Conservation (phyloP, 2,329 filamentous ascomycete species). For the Camillea tinctor region DNA sequence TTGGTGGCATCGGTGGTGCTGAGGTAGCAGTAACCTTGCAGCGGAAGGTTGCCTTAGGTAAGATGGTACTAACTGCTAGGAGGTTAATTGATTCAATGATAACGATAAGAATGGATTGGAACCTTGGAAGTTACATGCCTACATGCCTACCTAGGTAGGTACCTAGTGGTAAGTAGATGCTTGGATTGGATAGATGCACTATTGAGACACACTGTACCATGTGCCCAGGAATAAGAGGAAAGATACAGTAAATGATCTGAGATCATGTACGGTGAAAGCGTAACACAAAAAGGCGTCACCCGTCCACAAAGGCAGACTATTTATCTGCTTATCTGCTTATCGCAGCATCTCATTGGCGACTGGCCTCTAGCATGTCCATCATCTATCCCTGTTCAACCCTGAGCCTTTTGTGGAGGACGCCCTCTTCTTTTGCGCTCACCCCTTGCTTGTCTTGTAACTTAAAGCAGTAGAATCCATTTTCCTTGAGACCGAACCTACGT, state of each 20-base stretch:
- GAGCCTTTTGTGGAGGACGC: constrained; percentile 15
- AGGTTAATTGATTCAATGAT: too few relatives aligned
- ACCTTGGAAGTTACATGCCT: too few relatives aligned
- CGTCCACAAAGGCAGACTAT: constrained; percentile 13
- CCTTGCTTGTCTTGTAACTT: background rate
- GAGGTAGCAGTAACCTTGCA: too few relatives aligned
- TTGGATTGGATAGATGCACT: background rate
- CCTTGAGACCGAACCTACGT: constrained; percentile 12
- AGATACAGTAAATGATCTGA: constrained; percentile 4
- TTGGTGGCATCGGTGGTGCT: too few relatives aligned
- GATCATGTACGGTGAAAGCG: background rate
- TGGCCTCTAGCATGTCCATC: constrained; percentile 4
- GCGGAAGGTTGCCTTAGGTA: too few relatives aligned
- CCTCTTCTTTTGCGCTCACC: constrained; percentile 16
- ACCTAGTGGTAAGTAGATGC: too few relatives aligned
- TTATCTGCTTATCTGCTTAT: constrained; percentile 17
- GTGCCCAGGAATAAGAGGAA: background rate
- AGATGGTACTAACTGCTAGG: too few relatives aligned
- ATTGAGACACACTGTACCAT: constrained; percentile 11
- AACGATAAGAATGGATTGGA: too few relatives aligned
- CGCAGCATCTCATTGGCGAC: constrained; percentile 4
- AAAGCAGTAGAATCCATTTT: background rate
- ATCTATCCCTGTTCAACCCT: constrained; percentile 16
- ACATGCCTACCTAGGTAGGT: too few relatives aligned
- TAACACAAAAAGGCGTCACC: constrained; percentile 18